Conservation (phyloP, 177 flowering plant genomes). For the Telopea speciosissima region DNA sequence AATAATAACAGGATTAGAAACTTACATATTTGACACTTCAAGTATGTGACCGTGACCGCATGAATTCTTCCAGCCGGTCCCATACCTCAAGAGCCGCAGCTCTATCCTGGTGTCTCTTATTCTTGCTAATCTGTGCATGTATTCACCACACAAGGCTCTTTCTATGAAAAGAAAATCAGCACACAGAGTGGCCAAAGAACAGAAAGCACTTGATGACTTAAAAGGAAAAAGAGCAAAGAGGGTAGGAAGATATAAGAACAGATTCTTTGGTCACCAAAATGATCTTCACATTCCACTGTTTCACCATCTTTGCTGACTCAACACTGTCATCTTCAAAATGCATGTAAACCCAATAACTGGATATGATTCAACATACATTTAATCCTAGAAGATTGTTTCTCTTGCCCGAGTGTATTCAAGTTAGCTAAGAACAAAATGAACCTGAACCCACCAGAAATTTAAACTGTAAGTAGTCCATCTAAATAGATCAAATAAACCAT, state of each 20-base stretch:
- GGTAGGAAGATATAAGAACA: not conserved
- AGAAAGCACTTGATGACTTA: no score
- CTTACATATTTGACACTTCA: slow-evolving; percentile 24
- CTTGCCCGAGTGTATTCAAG: not conserved
- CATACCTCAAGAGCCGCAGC: slow-evolving; percentile 99
- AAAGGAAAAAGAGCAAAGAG: not conserved
- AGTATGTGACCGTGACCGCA: slow-evolving; percentile 77
- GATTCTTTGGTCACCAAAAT: slow-evolving; percentile 59
- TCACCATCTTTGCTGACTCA: slow-evolving; percentile 90
- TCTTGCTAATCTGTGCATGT: slow-evolving; percentile 76
- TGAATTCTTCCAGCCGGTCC: slow-evolving; percentile 89
- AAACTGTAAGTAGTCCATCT: no score
- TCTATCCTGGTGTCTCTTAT: slow-evolving; percentile 92
- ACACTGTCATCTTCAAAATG: slow-evolving; percentile 98
- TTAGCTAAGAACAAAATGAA: not conserved
- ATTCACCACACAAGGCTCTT: no score
- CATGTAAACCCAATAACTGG: slow-evolving; percentile 94
- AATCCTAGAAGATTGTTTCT: not conserved
- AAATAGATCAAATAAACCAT: no score
- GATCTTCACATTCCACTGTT: slow-evolving; percentile 99
- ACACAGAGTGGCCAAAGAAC: no score
- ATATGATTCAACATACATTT: slow-evolving; percentile 6
- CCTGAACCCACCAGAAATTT: no score
- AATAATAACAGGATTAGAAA: not conserved
- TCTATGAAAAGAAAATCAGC: no score